A percentile compares a stretch with the other conserved stretches of the same genome.
These are phyloP conservation scores for Fagopyrum tataricum DNA, from an alignment of 148 eudicot genomes.

Conservation along the genomic window DNA sequence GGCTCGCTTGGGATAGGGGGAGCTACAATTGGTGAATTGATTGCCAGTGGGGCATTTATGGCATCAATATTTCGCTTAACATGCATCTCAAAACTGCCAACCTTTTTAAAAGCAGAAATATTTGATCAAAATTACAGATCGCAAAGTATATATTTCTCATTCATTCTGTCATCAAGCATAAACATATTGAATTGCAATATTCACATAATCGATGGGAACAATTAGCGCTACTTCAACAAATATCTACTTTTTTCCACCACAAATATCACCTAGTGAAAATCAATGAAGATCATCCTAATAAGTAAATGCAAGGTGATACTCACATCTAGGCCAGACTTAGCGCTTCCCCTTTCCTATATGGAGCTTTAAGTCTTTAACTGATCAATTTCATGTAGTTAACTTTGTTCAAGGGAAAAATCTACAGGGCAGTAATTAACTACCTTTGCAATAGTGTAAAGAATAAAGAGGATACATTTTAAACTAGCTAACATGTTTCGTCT, in stretches of 20 bases:
- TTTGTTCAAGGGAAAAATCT: neutral
- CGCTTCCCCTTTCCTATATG: neutral
- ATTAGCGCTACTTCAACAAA: neutral
- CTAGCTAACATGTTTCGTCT: neutral
- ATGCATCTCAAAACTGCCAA: slow-evolving; percentile 91
- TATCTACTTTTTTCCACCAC: neutral
- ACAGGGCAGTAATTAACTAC: too few relatives aligned
- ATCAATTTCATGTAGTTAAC: neutral
- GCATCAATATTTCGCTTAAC: slow-evolving; percentile 68
- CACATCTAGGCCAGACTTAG: too few relatives aligned
- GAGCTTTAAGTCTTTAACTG: neutral
- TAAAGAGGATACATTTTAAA: neutral
- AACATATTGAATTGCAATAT: neutral
- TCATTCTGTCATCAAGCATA: neutral
- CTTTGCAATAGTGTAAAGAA: too few relatives aligned
- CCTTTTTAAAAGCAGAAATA: slow-evolving; percentile 22
- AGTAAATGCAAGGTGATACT: too few relatives aligned
- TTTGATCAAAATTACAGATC: neutral
- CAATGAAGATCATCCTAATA: too few relatives aligned
- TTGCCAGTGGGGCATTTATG: slow-evolving; percentile 33
- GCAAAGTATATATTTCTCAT: neutral
- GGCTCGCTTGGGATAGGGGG: slow-evolving; percentile 59
- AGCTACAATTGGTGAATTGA: slow-evolving; percentile 29
- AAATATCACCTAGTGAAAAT: too few relatives aligned
- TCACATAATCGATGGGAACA: neutral